A percentile compares a stretch with the other conserved stretches of the same genome.
Conservation (phyloP, 2,329 filamentous ascomycete genomes). For the Coleophoma crateriformis region DNA sequence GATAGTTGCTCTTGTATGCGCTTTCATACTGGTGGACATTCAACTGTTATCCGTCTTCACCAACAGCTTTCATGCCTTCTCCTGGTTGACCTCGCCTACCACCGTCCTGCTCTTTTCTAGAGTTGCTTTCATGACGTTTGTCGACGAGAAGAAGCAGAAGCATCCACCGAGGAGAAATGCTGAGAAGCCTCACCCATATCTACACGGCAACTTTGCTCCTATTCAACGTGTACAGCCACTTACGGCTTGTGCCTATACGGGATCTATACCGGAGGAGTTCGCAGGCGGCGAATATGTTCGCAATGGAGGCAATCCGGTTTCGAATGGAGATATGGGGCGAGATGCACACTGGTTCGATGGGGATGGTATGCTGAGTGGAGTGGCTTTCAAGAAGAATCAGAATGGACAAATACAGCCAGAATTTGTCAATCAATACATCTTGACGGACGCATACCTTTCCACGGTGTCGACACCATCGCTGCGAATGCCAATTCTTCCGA, state of each 20-base stretch:
- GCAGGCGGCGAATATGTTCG: conserved; percentile 66
- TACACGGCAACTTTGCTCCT: conserved; percentile 66
- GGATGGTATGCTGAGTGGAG: conserved; percentile 68
- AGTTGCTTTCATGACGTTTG: background rate
- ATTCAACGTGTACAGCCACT: conserved; percentile 49
- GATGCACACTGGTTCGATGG: conserved; percentile 73
- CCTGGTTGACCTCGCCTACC: background rate
- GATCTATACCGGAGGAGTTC: conserved; percentile 58
- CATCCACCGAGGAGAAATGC: conserved; percentile 6
- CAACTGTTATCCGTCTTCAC: background rate
- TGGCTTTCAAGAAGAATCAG: conserved; percentile 46
- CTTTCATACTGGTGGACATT: background rate
- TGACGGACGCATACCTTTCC: conserved; percentile 61
- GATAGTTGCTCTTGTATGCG: background rate
- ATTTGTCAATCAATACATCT: conserved; percentile 64
- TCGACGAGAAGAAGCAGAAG: conserved; percentile 14
- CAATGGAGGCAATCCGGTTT: conserved; percentile 65
- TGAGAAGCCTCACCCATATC: conserved; percentile 35
- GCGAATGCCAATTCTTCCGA: conserved; percentile 55
- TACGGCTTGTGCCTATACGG: conserved; percentile 51
- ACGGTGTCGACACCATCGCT: conserved; percentile 40
- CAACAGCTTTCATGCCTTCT: conserved; percentile 1
- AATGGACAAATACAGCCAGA: conserved; percentile 44
- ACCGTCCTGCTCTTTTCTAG: background rate
- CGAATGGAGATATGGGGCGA: conserved; percentile 52